Evolutionary conservation across 805 yeast species (phyloP).

Genomic region (Pichia eremophila): DNA sequence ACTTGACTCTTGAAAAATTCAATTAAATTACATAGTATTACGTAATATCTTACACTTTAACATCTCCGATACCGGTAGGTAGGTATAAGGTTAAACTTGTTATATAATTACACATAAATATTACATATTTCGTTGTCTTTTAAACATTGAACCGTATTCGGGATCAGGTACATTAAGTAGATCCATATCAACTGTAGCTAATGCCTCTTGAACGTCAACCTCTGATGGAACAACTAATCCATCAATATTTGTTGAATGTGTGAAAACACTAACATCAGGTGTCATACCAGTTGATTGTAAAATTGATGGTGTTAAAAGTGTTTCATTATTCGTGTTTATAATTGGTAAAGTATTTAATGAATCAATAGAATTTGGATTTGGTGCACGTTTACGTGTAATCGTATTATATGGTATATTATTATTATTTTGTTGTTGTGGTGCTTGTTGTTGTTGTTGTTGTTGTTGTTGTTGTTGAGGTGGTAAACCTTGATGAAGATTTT

Average conservation of each 20-base stretch:
- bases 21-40: too few species aligned
- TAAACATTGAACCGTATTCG: constrained; percentile 10
- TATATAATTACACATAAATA: constrained; percentile 6
- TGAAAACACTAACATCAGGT: background rate
- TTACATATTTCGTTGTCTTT: constrained; percentile 4
- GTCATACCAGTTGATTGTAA: constrained; percentile 1
- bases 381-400: too few species aligned
- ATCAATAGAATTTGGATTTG: too few species aligned
- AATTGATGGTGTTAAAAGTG: constrained; percentile 1
- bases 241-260: background rate
- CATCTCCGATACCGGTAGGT: too few species aligned
- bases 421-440: background rate
- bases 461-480: background rate
- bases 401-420: too few species aligned
- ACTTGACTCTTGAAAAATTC: too few species aligned
- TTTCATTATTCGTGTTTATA: background rate
- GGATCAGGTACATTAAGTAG: background rate
- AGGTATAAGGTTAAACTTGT: too few species aligned
- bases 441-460: background rate
- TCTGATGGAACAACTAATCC: background rate
- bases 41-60: too few species aligned
- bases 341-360: background rate
- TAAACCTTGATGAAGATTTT: background rate
- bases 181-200: background rate
- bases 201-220: background rate